A percentile compares a stretch with the other conserved stretches of the same genome.
Evolutionary conservation across 1,139 yeast genomes (phyloP).

Genomic region (Arxiozyma slooffiae): DNA sequence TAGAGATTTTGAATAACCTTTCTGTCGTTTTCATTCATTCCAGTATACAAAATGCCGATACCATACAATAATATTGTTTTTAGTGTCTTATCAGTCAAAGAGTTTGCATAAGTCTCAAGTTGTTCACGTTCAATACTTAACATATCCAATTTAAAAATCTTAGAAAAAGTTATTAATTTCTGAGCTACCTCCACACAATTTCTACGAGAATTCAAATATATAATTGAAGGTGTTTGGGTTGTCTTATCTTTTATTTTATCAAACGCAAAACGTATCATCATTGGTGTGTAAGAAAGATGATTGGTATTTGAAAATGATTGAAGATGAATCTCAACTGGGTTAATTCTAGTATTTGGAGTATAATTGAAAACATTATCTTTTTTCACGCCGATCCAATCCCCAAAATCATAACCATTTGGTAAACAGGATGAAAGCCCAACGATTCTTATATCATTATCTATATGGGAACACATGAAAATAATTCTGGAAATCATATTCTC

Average conservation of each 20-base stretch:
- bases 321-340: constrained; percentile 50
- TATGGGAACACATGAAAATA: constrained; percentile 57
- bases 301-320: constrained; percentile 41
- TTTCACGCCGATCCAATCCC: constrained; percentile 74
- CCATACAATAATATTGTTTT: constrained; percentile 45
- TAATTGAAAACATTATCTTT: constrained; percentile 57
- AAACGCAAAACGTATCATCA: constrained; percentile 45
- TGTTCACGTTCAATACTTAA: constrained; percentile 33
- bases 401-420: constrained; percentile 67
- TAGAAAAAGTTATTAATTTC: constrained; percentile 36
- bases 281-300: constrained; percentile 41
- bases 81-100: constrained; percentile 42
- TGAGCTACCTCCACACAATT: constrained; percentile 46
- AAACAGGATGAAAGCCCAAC: constrained; percentile 61
- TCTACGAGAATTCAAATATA: constrained; percentile 51
- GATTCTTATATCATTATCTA: constrained; percentile 46
- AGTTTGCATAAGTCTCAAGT: constrained; percentile 37
- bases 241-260: constrained; percentile 15
- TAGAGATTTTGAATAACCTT: constrained; percentile 46
- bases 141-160: constrained; percentile 32
- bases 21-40: constrained; percentile 49
- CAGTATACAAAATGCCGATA: constrained; percentile 55
- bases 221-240: constrained; percentile 20
- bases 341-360: constrained; percentile 49
- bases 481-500: constrained; percentile 65